Evolutionary conservation across 306 rosid genomes (phyloP), one percentile per base, ranked within the genome.

Genomic region (Fagus sylvatica): DNA sequence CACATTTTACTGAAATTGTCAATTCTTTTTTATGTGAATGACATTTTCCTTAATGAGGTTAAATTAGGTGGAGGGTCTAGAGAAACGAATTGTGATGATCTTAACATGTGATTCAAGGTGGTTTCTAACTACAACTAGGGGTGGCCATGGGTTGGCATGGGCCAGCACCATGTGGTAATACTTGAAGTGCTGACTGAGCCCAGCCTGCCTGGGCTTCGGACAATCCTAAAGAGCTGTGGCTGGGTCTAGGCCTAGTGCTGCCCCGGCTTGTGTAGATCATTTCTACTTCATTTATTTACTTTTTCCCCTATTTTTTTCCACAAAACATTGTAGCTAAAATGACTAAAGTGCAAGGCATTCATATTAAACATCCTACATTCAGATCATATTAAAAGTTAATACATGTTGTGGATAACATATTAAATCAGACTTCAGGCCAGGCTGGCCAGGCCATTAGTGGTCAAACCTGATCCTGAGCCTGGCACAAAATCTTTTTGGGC

Each of bases 11-110:
- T 48, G 48, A 70, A 68, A 53, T 69, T 76, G 43, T 69, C 5
- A 43, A 36, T 39, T 69, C 51, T 67, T 76, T 55, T 60, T 56
- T 42, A 49, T 19, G 51, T 71, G 59, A 46, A 64, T 72, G 56
- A 40, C 57, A 70, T n/a, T 75, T 69, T 78, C 36, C 64, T 81
- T 73, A 61, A 73, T 57, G 69, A 65, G 70, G 40, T 60, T 65
- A 55, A 39, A 72, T 76, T 55, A 41, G 68, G 59, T 68, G 32
- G 37, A 65, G 4, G 17, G 66, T 30, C 30, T 60, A 60, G 28
- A 60, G 17, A 60, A 60, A 32, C 10, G 6, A 32, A 19, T 32
- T 60, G 66, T 60, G 66, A 12, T 60, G 66, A 60, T 60, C 16
- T 60, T 60, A 60, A 60, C 16, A 9, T 30, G 40, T 32, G 37